Evolutionary conservation across 768 basidiomycete genomes (phyloP), one percentile per base, ranked within the genome.

Genomic region (Xerocomellus intermedius): DNA sequence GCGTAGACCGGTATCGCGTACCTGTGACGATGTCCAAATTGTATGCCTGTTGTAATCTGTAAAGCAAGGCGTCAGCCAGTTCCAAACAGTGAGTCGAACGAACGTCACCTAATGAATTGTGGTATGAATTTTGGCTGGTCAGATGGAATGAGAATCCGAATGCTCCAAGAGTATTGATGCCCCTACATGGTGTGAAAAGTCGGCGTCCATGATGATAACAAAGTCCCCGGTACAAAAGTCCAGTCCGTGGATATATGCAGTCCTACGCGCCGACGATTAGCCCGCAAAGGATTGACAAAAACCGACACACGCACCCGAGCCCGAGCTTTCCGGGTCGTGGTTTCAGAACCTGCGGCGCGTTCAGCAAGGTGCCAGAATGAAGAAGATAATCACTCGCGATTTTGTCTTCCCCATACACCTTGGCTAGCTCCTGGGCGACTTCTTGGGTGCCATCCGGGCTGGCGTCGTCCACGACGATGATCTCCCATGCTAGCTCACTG

Each of bases 181-280:
- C 74, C 88, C 42, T 73, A 93, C 93, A 62, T 96, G 94, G 66
- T 96, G 94, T 6, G 92, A 94, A 72, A 96, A 94, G 74, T 96
- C 94, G 48, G 94, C 94, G 64, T 96, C 94, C 94, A 96, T 96
- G 69, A 96, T 95, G 66, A 95, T 91, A 21, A 94, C 91, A 74
- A 94, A 96, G 72, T 92, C 91, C 9, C 94, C 94, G 0, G 86
- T 86, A 62, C 87, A 89, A 71, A 90, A 95, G 62, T 91, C 86
- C 45, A 96, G 77, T 13, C 94, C 94, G 66, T 96, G 89, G 36
- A 95, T 89, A 67, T 96, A 96, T 33, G 94, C 94, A 21, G 94
- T 94, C 52, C 91, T 94, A 58, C 74, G 36, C 55, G 48, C 52
- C 14, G 1, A 13, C 9, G 0, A 35, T 64, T 5, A 59, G 42